A percentile compares a stretch with the other conserved stretches of the same genome.
These are phyloP conservation scores for Hymenoscyphus scutula DNA, from an alignment of 2,329 filamentous ascomycete genomes.

Conservation along the genomic window DNA sequence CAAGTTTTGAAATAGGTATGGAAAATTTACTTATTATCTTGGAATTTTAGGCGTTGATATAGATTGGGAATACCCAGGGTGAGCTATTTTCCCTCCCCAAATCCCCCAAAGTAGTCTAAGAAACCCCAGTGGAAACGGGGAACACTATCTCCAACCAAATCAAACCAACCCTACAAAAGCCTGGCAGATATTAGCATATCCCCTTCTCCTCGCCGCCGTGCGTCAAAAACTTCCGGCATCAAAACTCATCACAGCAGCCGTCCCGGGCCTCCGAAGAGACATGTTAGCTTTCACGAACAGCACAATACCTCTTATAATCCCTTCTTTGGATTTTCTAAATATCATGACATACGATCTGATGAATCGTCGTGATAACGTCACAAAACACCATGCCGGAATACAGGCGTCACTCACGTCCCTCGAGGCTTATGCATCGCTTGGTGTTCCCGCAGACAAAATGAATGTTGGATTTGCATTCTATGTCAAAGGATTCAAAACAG, in stretches of 20 bases:
- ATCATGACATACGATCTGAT: conserved; percentile 70
- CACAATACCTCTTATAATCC: conserved; percentile 56
- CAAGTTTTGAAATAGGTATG: neutral
- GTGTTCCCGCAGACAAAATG: conserved; percentile 50
- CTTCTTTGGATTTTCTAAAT: conserved; percentile 65
- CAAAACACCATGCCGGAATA: conserved; percentile 65
- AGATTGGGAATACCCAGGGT: conserved; percentile 54
- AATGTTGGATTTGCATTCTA: conserved; percentile 68
- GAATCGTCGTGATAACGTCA: conserved; percentile 64
- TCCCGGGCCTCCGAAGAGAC: conserved; percentile 62
- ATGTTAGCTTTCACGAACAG: conserved; percentile 64
- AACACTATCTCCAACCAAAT: conserved; percentile 62
- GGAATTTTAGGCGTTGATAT: conserved; percentile 38
- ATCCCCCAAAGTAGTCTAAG: neutral
- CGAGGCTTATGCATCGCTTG: conserved; percentile 55
- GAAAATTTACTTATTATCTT: neutral
- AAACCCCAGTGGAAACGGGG: conserved; percentile 58
- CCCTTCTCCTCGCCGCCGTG: conserved; percentile 57
- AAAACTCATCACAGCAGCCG: conserved; percentile 65
- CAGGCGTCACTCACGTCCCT: conserved; percentile 52
- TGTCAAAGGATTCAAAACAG: conserved; percentile 60
- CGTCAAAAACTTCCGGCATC: conserved; percentile 53
- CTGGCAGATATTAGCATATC: conserved; percentile 63
- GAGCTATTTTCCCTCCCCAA: neutral
- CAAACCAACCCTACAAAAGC: conserved; percentile 54